Conservation (phyloP, 163 green algal genomes). For the Chlamydomonas reinhardtii region DNA sequence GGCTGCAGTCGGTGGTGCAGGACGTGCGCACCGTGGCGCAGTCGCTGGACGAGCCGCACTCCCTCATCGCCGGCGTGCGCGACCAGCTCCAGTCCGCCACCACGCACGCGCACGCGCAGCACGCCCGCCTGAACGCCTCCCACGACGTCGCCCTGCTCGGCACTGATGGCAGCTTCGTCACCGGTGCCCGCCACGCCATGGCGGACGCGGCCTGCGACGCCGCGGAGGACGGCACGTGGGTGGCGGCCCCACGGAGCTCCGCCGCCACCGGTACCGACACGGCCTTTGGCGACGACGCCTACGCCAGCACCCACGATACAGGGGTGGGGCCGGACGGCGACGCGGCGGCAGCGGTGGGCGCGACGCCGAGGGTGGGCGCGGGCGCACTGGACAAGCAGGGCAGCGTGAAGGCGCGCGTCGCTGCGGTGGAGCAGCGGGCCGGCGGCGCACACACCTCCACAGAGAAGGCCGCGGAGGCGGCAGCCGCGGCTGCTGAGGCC, state of each 20-base stretch:
- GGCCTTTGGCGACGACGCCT: too few relatives aligned
- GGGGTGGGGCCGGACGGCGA: neutral
- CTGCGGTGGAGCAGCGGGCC: slow-evolving; percentile 7
- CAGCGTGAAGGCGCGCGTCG: slow-evolving; percentile 19
- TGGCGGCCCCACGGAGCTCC: too few relatives aligned
- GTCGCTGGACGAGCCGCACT: slow-evolving; percentile 42
- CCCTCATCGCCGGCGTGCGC: slow-evolving; percentile 22
- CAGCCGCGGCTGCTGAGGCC: too few relatives aligned
- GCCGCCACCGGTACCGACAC: too few relatives aligned
- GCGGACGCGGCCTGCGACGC: too few relatives aligned
- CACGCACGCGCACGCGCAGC: neutral
- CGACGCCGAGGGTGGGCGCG: too few relatives aligned
- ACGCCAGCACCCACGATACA: neutral
- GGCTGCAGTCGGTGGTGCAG: slow-evolving; percentile 42
- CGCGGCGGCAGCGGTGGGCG: too few relatives aligned
- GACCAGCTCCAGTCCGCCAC: slow-evolving; percentile 33
- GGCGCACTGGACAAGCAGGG: too few relatives aligned
- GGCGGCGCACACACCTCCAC: neutral
- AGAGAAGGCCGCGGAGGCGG: too few relatives aligned
- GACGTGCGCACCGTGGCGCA: slow-evolving; percentile 1
- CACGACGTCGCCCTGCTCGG: neutral
- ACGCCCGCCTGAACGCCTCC: neutral
- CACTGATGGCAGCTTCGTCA: neutral
- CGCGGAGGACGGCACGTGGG: too few relatives aligned
- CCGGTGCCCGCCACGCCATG: too few relatives aligned